Base-by-base conservation (phyloP, 2,329 filamentous ascomycete species). In the Fusarium nygamai region DNA sequence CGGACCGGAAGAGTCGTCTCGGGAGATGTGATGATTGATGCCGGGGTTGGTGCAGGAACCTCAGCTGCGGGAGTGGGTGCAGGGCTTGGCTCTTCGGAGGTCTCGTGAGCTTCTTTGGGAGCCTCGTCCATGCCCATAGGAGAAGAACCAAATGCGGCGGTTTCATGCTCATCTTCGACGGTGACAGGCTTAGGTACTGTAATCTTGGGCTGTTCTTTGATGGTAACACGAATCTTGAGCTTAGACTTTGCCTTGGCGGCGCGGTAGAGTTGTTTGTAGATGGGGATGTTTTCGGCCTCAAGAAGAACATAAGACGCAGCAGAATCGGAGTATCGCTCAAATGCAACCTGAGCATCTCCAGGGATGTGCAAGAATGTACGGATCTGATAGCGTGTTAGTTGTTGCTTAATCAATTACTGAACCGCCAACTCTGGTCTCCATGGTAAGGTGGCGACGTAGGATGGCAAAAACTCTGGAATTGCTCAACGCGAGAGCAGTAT, bases 191-290 rank as follows among this genome's bases (percentile, higher is more conserved):
- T 82, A 24, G 84, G 83, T 11, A 73, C 71, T 70, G 67, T 60
- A 17, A 76, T 71, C 67, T 59, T 67, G 53, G 58, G 44, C 61
- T 58, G 56, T 56, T 77, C 83, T 13, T 80, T 73, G 39, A 88
- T 79, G 22, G 90, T 92, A 43, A 93, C 92, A 76, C 91, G 94
- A 68, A 99, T 90, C 84, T 96, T 95, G 77, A 99, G 92, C 91
- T 98, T 99, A 75, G 95, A 91, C 88, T 99, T 99, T 43, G 96
- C 96, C 87, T 98, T 99, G 74, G 96, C 96, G 76, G 96, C 96
- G 79, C 96, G 93, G 82, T 96, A 96, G 47, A 99, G 92, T 82
- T 98, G 96, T 87, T 98, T 98, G 88, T 98, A 99, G 79, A 97
- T 94, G 51, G 93, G 88, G 14, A 89, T 85, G 80, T 98, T 97